Percentiles rank a stretch among this genome's conserved stretches.
Evolutionary conservation across 768 basidiomycete genomes (phyloP).

Genomic region (Psilocybe azurescens): DNA sequence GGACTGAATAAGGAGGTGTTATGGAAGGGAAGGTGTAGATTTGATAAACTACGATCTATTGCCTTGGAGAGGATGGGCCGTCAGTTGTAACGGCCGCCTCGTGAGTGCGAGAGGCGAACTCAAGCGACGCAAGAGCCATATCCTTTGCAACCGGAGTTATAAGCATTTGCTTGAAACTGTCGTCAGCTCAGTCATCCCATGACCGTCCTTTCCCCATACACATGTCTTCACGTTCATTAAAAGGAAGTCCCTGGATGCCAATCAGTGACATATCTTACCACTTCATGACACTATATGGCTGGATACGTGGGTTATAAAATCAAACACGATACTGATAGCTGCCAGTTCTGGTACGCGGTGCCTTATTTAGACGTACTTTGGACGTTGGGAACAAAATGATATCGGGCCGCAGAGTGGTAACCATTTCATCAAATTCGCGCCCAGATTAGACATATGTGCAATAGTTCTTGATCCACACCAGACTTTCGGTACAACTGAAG

Average conservation of each 20-base stretch:
- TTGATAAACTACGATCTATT: neutral
- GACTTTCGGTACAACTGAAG: neutral
- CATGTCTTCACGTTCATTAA: constrained; percentile 11
- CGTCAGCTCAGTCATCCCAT: constrained; percentile 8
- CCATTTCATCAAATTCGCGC: constrained; percentile 18
- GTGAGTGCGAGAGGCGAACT: constrained; percentile 12
- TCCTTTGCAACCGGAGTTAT: constrained; percentile 16
- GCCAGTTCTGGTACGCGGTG: neutral
- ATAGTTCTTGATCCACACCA: constrained; percentile 4
- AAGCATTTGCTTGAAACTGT: constrained; percentile 10
- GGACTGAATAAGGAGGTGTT: neutral
- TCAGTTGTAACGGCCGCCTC: constrained; percentile 7
- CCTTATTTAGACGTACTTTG: constrained; percentile 1
- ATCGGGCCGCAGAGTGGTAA: constrained; percentile 19
- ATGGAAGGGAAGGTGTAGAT: neutral
- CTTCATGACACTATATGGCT: neutral
- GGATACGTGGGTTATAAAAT: neutral
- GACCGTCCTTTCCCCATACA: constrained; percentile 11
- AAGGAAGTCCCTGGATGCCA: constrained; percentile 11
- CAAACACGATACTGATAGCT: neutral
- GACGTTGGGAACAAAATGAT: constrained; percentile 6
- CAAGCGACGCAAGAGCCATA: neutral
- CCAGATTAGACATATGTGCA: constrained; percentile 13
- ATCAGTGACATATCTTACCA: constrained; percentile 11
- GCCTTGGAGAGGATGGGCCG: constrained; percentile 1